Conservation (phyloP, 352 stramenopile species). For the Pythium aphanidermatum region DNA sequence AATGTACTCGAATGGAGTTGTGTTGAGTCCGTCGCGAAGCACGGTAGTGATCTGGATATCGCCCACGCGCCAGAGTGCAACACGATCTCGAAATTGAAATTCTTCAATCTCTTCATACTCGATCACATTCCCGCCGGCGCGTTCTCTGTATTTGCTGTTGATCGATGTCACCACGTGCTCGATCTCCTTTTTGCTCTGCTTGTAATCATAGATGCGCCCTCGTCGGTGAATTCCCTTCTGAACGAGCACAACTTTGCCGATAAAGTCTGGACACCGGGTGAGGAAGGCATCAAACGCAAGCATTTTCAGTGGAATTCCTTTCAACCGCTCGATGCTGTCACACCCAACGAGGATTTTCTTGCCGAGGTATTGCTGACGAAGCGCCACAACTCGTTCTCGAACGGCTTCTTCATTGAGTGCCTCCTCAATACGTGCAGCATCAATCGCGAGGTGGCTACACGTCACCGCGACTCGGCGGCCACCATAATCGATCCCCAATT, state of each 20-base stretch:
- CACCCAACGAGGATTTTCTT: slow-evolving; percentile 91
- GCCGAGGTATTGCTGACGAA: slow-evolving; percentile 56
- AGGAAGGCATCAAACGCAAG: slow-evolving; percentile 94
- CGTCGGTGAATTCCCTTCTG: slow-evolving; percentile 73
- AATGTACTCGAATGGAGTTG: slow-evolving; percentile 80
- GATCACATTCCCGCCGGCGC: slow-evolving; percentile 46
- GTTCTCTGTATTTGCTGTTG: slow-evolving; percentile 84
- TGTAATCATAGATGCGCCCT: slow-evolving; percentile 91
- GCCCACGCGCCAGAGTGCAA: slow-evolving; percentile 70
- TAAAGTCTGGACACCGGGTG: slow-evolving; percentile 71
- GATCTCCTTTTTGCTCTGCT: slow-evolving; percentile 93
- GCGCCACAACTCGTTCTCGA: slow-evolving; percentile 37
- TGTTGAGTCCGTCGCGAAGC: slow-evolving; percentile 72
- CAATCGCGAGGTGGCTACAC: slow-evolving; percentile 90
- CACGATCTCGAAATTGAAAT: slow-evolving; percentile 56
- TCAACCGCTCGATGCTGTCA: slow-evolving; percentile 93
- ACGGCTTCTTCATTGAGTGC: slow-evolving; percentile 38
- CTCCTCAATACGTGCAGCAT: slow-evolving; percentile 44
- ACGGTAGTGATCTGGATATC: slow-evolving; percentile 78
- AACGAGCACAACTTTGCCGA: slow-evolving; percentile 74
- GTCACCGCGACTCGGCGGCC: slow-evolving; percentile 92
- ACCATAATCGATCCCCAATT: slow-evolving; percentile 93
- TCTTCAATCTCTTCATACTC: slow-evolving; percentile 74
- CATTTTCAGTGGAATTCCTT: slow-evolving; percentile 96
- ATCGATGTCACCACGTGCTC: slow-evolving; percentile 85